Percentiles rank a stretch among this genome's conserved stretches.
These are phyloP conservation scores for Gremmenia infestans DNA, from an alignment of 2,329 filamentous ascomycete species.

Conservation along the genomic window DNA sequence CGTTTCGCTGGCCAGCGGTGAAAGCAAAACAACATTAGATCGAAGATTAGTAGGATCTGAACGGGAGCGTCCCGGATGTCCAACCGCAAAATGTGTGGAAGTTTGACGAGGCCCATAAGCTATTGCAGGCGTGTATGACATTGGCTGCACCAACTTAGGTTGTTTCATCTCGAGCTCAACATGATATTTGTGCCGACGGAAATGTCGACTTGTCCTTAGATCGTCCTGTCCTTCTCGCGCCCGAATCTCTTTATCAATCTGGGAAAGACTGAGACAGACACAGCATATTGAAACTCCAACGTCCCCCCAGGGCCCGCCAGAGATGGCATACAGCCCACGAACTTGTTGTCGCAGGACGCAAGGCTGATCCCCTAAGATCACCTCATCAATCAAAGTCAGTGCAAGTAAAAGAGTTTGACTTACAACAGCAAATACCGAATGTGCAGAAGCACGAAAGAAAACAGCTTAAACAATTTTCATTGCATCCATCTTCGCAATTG, in stretches of 20 bases:
- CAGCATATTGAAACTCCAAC: conserved; percentile 35
- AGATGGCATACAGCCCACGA: conserved; percentile 39
- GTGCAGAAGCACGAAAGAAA: conserved; percentile 23
- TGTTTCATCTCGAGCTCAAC: conserved; percentile 1
- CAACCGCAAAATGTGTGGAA: too few relatives aligned
- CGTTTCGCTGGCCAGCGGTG: background rate
- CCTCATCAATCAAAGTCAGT: background rate
- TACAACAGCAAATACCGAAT: background rate
- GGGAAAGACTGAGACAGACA: conserved; percentile 37
- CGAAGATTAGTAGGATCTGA: background rate
- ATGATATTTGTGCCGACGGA: background rate
- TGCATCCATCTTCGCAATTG: conserved; percentile 33
- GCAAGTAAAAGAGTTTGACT: background rate
- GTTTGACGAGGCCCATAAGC: background rate
- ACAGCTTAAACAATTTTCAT: conserved; percentile 33
- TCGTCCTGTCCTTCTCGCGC: conserved; percentile 33
- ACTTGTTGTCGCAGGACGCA: conserved; percentile 33
- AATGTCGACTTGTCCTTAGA: conserved; percentile 9
- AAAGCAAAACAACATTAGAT: background rate
- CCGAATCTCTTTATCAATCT: conserved; percentile 41
- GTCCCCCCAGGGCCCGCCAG: conserved; percentile 34
- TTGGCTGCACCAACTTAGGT: background rate
- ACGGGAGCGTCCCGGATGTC: too few relatives aligned
- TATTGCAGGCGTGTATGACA: background rate
- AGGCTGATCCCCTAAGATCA: background rate